These are phyloP conservation scores for Theobroma grandiflorum DNA, from an alignment of 441 rosid genomes.

Conservation along the genomic window DNA sequence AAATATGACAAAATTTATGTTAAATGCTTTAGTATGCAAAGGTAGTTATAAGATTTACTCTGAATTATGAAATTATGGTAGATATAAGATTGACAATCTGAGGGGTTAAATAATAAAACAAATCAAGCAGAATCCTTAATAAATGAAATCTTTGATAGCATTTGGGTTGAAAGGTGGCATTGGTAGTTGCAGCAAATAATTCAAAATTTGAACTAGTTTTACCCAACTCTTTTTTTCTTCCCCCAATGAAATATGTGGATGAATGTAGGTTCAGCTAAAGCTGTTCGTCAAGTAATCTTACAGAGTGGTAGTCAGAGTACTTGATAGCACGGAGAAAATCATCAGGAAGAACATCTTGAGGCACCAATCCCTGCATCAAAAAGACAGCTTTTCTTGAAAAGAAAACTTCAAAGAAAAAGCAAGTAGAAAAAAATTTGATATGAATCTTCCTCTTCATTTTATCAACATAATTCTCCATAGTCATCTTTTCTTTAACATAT, in stretches of 20 bases:
- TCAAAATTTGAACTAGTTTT: too few relatives aligned
- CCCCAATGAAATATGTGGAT: neutral
- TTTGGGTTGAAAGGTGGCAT: too few relatives aligned
- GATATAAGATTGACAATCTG: too few relatives aligned
- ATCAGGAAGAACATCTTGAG: conserved; percentile 70
- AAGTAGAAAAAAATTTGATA: neutral
- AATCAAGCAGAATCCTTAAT: too few relatives aligned
- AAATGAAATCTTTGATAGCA: too few relatives aligned
- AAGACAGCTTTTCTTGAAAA: neutral
- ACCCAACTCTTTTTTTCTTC: too few relatives aligned
- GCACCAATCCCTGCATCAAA: conserved; percentile 73
- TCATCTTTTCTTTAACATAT: neutral
- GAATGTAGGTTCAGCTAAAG: neutral
- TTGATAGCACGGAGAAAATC: conserved; percentile 63
- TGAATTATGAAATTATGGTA: too few relatives aligned
- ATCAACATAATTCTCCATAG: neutral
- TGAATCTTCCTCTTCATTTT: conserved; percentile 13
- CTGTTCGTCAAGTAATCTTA: conserved; percentile 45
- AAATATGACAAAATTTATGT: too few relatives aligned
- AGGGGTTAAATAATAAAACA: too few relatives aligned
- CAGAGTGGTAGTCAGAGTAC: conserved; percentile 84
- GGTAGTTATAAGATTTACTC: too few relatives aligned
- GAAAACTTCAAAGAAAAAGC: neutral
- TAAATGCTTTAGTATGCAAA: too few relatives aligned
- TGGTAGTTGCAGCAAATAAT: too few relatives aligned